phyloP scores from a whole-genome alignment of 805 yeast species.

The Pichia sporocuriosa region DNA sequence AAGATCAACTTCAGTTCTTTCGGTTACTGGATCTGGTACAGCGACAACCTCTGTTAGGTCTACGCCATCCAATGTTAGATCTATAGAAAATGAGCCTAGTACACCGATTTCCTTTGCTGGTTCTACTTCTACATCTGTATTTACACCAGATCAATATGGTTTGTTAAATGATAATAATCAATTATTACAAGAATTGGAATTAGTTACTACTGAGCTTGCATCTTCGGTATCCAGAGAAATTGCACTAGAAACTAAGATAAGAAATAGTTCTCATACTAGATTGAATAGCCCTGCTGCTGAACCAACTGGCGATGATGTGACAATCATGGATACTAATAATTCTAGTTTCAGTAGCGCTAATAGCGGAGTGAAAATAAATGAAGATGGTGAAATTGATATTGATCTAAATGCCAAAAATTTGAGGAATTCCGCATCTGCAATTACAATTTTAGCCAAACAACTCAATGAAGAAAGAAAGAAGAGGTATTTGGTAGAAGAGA shows the following conservation, averaged over 20 bases:
- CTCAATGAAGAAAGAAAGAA: slow-evolving; percentile 58
- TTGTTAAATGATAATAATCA: slow-evolving; percentile 53
- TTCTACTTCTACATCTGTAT: slow-evolving; percentile 13
- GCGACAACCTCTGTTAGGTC: neutral
- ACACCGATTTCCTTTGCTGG: slow-evolving; percentile 10
- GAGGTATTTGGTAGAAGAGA: slow-evolving; percentile 66
- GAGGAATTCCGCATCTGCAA: slow-evolving; percentile 35
- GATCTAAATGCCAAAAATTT: slow-evolving; percentile 1
- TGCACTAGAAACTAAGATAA: slow-evolving; percentile 37
- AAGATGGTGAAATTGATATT: slow-evolving; percentile 11
- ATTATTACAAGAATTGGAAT: slow-evolving; percentile 54
- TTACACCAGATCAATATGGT: slow-evolving; percentile 56
- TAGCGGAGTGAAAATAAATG: slow-evolving; percentile 17
- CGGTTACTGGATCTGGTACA: neutral
- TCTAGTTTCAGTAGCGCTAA: too few relatives aligned
- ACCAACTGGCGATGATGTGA: neutral
- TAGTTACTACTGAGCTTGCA: slow-evolving; percentile 68
- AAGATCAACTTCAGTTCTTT: neutral
- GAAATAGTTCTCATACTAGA: neutral
- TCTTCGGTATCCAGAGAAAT: slow-evolving; percentile 65
- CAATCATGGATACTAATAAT: neutral
- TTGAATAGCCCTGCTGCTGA: neutral
- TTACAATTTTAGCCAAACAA: slow-evolving; percentile 48
- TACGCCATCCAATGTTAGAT: neutral
- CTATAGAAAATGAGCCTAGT: slow-evolving; percentile 2